Base-by-base conservation (phyloP, 2,329 filamentous ascomycete genomes). In the Colletotrichum sp. region DNA sequence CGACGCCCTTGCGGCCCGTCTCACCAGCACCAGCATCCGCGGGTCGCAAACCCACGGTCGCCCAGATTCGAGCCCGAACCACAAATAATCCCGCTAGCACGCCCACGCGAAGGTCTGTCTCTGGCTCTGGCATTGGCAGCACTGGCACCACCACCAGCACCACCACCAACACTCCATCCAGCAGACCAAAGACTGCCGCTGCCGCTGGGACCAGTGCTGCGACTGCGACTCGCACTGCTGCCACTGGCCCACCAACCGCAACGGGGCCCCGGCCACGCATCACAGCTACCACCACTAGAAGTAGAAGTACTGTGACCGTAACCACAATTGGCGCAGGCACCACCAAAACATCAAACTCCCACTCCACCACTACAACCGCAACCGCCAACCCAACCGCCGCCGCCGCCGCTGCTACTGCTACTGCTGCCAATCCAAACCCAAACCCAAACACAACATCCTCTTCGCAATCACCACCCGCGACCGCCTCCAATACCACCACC, bases 1-100 rank as follows among this genome's bases (percentile, higher is more conserved):
- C 76, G 82, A 63, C 80, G 62, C 57, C 77, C 69, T 79, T 82
- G 21, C 67, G 82, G 26, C 83, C 72, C 8, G 24, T 44, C 2
- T 44, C 62, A n/a, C 55, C 63, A 24, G 28, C 63, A 49, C 39
- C 39, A 49, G 39, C 39, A 49, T 12, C 39, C 69, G 28, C 49
- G 36, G 62, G 28, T 55, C 69, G 69, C 69, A 76, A 68, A 49
- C 64, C 69, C n/a, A n/a, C 44, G n/a, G 73, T 34, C 24, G 70
- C 57, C 70, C 73, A 76, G 44, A 26, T 70, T 18, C 34, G 68
- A 62, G 68, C 55, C 34, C 69, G 73, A 68, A 59, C 63, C 63
- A 76, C 69, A 68, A 64, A 72, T 73, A 76, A 72, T 68, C 63
- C 73, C 44, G 64, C 64, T 67, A 64, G 30, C 55, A 72, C 52